These are phyloP conservation scores for Helicocarpus griseus DNA, from an alignment of 2,329 filamentous ascomycete species.

Conservation along the genomic window DNA sequence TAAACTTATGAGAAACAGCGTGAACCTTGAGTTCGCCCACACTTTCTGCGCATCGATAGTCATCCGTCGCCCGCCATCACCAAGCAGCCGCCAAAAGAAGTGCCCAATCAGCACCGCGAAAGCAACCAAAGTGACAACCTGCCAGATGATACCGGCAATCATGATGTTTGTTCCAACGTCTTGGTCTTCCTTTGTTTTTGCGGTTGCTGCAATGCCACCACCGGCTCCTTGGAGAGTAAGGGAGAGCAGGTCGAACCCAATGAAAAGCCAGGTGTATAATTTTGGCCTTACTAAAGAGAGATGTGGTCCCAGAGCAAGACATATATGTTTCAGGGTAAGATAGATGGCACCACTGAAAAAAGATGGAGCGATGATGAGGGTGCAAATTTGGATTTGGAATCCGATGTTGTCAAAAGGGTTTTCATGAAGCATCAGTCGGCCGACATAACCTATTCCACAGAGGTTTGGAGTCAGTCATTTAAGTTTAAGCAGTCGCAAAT, in stretches of 20 bases:
- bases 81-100: conserved; percentile 31
- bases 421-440: conserved; percentile 45
- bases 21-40: conserved; percentile 19
- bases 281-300: conserved; percentile 23
- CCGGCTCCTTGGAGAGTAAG: conserved; percentile 52
- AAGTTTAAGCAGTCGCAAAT: no score
- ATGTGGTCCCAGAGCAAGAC: conserved; percentile 24
- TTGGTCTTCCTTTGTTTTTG: conserved; percentile 25
- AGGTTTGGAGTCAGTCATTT: not conserved
- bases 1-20: conserved; percentile 31
- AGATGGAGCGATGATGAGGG: conserved; percentile 55
- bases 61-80: conserved; percentile 7
- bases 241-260: conserved; percentile 53
- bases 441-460: conserved; percentile 42
- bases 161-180: conserved; percentile 49
- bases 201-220: conserved; percentile 44
- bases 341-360: conserved; percentile 58
- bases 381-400: conserved; percentile 37
- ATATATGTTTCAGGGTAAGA: conserved; percentile 43
- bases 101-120: conserved; percentile 45
- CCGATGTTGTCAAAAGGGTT: conserved; percentile 38
- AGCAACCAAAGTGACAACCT: conserved; percentile 48
- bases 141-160: conserved; percentile 55
- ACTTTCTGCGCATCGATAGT: conserved; percentile 3
- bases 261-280: conserved; percentile 40